A percentile compares a stretch with the other conserved stretches of the same genome.
These are phyloP conservation scores for Fraxinus dipetala DNA, from an alignment of 305 asterid genomes.

Conservation along the genomic window DNA sequence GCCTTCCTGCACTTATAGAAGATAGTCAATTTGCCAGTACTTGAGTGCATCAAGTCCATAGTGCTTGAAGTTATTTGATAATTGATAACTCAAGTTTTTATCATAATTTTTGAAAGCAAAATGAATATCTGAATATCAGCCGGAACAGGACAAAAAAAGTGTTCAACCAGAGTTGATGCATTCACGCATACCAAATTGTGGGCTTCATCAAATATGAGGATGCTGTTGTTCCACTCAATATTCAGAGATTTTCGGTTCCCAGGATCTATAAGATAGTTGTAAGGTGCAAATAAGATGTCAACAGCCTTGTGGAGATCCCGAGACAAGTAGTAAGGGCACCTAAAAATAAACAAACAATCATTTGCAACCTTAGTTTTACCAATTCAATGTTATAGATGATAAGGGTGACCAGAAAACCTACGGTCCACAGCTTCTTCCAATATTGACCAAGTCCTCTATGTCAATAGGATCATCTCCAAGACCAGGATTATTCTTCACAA, in stretches of 20 bases:
- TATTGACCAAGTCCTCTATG: conserved; percentile 93
- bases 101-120: conserved; percentile 7
- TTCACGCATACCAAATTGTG: conserved; percentile 76
- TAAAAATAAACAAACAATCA: conserved; percentile 34
- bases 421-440: conserved; percentile 92
- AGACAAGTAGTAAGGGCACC: conserved; percentile 95
- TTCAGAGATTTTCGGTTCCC: conserved; percentile 64
- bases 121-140: conserved; percentile 12
- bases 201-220: conserved; percentile 98
- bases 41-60: conserved; percentile 14
- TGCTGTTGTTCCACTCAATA: conserved; percentile 71
- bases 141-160: conserved; percentile 20
- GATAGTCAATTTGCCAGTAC: conserved; percentile 22
- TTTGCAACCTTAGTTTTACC: conserved; percentile 28
- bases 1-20: conserved; percentile 65
- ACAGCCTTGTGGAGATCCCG: conserved; percentile 85
- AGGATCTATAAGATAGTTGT: conserved; percentile 95
- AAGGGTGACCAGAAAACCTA: conserved; percentile 42
- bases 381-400: conserved; percentile 20
- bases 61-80: conserved; percentile 17
- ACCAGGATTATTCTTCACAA: conserved; percentile 58
- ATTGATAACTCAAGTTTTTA: conserved; percentile 2
- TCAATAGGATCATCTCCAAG: conserved; percentile 95
- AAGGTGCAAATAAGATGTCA: conserved; percentile 95
- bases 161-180: conserved; percentile 25